Base-by-base conservation (phyloP, 1,139 yeast species). In the Hemisphaericaspora xylanilytica region DNA sequence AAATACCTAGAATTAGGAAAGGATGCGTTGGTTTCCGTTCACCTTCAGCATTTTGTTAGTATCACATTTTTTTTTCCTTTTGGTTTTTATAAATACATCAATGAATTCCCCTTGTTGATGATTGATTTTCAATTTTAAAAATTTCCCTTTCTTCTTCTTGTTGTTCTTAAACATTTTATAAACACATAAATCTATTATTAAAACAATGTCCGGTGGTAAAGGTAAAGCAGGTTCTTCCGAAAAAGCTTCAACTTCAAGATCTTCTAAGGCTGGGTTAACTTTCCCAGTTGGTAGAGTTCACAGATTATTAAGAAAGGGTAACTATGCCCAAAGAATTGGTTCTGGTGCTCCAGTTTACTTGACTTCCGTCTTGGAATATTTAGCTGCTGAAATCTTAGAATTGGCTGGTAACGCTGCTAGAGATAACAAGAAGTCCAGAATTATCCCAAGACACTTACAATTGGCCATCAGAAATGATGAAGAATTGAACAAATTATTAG, bases 401-500 rank as follows among this genome's bases (percentile, higher is more conserved):
- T 71, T 71, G 63, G 76, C 76, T 47, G 77, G 78, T 70, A 73
- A 72, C 67, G 79, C 75, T 61, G 80, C 70, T 47, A 68, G 79
- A 63, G 73, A 77, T 73, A 71, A 71, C 70, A 74, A 70, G 63
- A 72, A 73, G 67, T 61, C 77, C 64, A 73, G 79, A 75, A 71
- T 75, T 45, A 73, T 73, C 61, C 73, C 75, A 62, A 68, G 75
- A 65, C 73, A 65, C 59, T 66, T 67, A 63, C 77, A 74, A 61
- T 67, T 67, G 61, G 77, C 77, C 64, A 71, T 66, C 66, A 71
- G 77, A 72, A 70, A 70, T 57, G 77, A 71, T 68, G 76, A 68
- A 59, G 77, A 70, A 58, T 67, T 72, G 58, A 72, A 70, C 67
- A 70, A 71, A 61, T 70, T 70, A 61, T 78, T 87, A 58, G 97